These are phyloP conservation scores for Rubia tinctorum DNA, from an alignment of 305 asterid species.

Conservation along the genomic window DNA sequence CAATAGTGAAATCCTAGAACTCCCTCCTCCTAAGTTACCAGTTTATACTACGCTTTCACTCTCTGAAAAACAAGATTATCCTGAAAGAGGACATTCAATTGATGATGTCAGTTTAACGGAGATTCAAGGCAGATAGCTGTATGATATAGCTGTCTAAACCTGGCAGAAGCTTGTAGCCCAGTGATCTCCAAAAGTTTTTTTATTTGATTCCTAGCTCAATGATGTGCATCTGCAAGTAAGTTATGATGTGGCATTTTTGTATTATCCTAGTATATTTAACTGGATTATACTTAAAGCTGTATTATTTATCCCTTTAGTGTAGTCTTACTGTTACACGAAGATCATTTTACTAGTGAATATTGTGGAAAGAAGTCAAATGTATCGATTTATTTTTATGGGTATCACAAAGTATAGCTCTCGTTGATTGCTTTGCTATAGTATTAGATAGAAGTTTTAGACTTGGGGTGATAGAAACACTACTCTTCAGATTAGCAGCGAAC, in stretches of 20 bases:
- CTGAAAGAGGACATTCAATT: neutral
- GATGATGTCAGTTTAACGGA: slow-evolving; percentile 3
- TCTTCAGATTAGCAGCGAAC: neutral
- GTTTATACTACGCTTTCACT: neutral
- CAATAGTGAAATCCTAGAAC: neutral
- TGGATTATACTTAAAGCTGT: neutral
- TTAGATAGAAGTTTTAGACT: neutral
- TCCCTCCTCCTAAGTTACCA: neutral
- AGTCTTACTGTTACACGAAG: too few relatives aligned
- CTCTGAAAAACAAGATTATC: neutral
- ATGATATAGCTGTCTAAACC: neutral
- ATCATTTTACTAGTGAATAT: too few relatives aligned
- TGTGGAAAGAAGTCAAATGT: neutral
- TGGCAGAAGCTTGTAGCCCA: neutral
- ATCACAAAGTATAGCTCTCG: neutral
- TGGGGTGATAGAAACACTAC: neutral
- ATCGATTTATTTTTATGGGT: neutral
- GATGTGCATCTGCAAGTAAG: neutral
- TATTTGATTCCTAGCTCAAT: too few relatives aligned
- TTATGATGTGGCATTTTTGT: neutral
- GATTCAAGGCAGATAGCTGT: neutral
- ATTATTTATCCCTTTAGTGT: too few relatives aligned
- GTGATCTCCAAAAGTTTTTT: neutral
- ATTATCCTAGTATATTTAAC: neutral
- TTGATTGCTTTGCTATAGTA: neutral